These are phyloP conservation scores for Apophysomyces trapeziformis DNA, from an alignment of 371 early-diverging fungal species.

Conservation along the genomic window DNA sequence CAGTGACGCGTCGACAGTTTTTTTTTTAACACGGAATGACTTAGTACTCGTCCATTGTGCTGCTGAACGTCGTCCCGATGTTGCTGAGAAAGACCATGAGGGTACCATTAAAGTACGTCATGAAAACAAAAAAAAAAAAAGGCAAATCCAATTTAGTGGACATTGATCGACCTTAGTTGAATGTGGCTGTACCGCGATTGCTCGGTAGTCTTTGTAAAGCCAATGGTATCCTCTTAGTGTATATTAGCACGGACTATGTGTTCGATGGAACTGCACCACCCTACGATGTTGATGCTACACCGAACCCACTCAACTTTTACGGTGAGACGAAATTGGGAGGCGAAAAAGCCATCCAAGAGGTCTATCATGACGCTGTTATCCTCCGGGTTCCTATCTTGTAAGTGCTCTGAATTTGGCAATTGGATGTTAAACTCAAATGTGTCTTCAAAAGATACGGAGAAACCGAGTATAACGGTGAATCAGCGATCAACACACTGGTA, in stretches of 20 bases:
- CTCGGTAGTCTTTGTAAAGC: constrained; percentile 61
- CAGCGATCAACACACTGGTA: constrained; percentile 76
- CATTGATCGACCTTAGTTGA: constrained; percentile 50
- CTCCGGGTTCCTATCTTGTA: constrained; percentile 83
- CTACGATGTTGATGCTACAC: constrained; percentile 69
- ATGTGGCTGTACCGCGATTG: constrained; percentile 64
- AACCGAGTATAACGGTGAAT: constrained; percentile 71
- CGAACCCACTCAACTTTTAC: constrained; percentile 85
- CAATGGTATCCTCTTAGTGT: constrained; percentile 63
- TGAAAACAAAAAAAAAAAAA: too few relatives aligned
- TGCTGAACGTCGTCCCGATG: constrained; percentile 88
- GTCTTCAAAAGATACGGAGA: constrained; percentile 62
- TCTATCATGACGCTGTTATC: constrained; percentile 64
- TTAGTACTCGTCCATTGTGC: constrained; percentile 82
- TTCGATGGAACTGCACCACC: constrained; percentile 87
- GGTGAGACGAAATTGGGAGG: constrained; percentile 78
- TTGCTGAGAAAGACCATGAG: constrained; percentile 69
- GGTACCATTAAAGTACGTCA: constrained; percentile 54
- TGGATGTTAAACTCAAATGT: background rate
- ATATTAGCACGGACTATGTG: constrained; percentile 93
- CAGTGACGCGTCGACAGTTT: background rate
- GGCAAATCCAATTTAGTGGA: background rate
- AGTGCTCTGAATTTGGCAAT: constrained; percentile 6
- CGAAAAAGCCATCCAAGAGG: constrained; percentile 66
- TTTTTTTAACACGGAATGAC: background rate